Conservation (phyloP, 306 rosid species). For the apple (Malus domestica) region DNA sequence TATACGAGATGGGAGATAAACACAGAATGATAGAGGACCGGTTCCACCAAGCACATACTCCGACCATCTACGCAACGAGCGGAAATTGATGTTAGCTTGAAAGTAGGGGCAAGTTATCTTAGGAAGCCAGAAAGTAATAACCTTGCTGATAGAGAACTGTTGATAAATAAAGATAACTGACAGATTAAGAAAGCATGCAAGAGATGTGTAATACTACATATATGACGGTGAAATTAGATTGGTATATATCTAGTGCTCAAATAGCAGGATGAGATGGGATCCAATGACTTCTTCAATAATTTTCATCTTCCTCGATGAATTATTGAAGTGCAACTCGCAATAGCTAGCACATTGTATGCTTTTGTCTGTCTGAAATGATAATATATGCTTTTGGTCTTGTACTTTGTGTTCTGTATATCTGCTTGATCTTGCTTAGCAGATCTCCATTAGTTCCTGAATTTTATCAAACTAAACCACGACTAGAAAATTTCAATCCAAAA, state of each 20-base stretch:
- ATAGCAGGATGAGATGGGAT: not conserved
- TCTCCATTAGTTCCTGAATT: too few relatives aligned
- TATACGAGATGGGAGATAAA: too few relatives aligned
- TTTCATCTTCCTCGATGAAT: not conserved
- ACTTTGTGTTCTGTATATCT: too few relatives aligned
- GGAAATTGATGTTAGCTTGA: not conserved
- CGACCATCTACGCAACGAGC: not conserved
- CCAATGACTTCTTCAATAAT: conserved; percentile 1
- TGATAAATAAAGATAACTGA: not conserved
- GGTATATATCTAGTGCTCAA: not conserved
- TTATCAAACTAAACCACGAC: too few relatives aligned
- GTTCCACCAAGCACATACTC: too few relatives aligned
- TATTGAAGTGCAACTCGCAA: not conserved
- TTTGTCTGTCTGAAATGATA: not conserved
- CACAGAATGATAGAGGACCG: too few relatives aligned
- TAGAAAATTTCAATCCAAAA: too few relatives aligned
- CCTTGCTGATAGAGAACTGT: not conserved
- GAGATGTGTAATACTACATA: not conserved
- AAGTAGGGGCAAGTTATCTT: not conserved
- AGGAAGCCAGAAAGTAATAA: not conserved
- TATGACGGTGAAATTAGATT: not conserved
- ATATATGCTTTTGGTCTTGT: not conserved
- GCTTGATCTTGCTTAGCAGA: too few relatives aligned
- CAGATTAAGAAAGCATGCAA: not conserved
- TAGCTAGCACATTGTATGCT: not conserved